Conservation (phyloP, 371 early-diverging fungal species). For the Mortierella sp. region DNA sequence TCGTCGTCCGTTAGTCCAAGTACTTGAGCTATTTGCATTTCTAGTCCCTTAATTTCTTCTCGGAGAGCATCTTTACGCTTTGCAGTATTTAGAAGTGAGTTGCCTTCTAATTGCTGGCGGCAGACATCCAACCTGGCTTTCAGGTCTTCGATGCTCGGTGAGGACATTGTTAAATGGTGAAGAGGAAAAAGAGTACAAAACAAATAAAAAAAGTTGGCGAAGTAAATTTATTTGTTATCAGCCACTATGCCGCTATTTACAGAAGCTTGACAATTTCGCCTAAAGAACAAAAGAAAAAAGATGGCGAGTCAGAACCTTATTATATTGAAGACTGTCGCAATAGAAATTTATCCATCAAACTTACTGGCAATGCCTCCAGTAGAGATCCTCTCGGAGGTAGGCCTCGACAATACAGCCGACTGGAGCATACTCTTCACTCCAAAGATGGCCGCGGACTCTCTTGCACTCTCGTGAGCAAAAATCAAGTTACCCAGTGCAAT, state of each 20-base stretch:
- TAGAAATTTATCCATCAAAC: not conserved
- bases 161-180: not conserved
- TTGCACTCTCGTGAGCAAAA: slow-evolving; percentile 50
- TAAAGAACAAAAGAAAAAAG: slow-evolving; percentile 10
- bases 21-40: slow-evolving; percentile 26
- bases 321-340: not conserved
- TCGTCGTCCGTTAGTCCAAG: slow-evolving; percentile 42
- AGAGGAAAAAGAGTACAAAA: not conserved
- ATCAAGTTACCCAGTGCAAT: slow-evolving; percentile 54
- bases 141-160: slow-evolving; percentile 17
- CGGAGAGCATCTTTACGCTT: slow-evolving; percentile 28
- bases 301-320: not conserved
- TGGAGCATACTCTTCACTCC: slow-evolving; percentile 39
- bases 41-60: slow-evolving; percentile 26
- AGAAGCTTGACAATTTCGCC: slow-evolving; percentile 42
- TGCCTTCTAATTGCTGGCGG: slow-evolving; percentile 36
- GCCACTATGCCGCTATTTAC: not conserved
- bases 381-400: slow-evolving; percentile 33
- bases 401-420: slow-evolving; percentile 41
- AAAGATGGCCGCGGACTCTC: slow-evolving; percentile 52
- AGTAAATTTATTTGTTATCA: not conserved
- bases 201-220: not conserved
- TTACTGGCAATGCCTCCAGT: slow-evolving; percentile 45
- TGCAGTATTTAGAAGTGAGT: slow-evolving; percentile 30
- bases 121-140: slow-evolving; percentile 34